phyloP scores from a whole-genome alignment of 257 asterid genomes.

The Jacaranda mimosifolia region DNA sequence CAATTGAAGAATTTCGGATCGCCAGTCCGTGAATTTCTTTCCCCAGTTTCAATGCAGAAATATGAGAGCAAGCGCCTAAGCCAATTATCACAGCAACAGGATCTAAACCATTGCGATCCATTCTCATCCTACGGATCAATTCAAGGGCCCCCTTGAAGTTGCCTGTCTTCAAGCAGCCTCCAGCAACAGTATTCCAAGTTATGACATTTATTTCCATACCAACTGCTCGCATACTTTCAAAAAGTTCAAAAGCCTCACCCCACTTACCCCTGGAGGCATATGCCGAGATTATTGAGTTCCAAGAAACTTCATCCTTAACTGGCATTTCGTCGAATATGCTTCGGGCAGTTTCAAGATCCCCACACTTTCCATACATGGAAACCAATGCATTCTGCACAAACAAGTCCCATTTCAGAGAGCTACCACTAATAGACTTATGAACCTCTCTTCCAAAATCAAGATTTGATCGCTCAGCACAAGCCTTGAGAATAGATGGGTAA shows the following conservation, averaged over 20 bases:
- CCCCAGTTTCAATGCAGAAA: conserved; percentile 60
- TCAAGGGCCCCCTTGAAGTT: conserved; percentile 66
- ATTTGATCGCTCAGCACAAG: conserved; percentile 77
- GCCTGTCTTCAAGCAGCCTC: conserved; percentile 70
- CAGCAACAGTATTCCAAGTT: conserved; percentile 83
- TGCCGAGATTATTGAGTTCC: conserved; percentile 81
- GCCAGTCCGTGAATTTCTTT: conserved; percentile 83
- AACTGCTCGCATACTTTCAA: conserved; percentile 65
- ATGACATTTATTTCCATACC: conserved; percentile 51
- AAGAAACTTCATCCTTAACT: conserved; percentile 75
- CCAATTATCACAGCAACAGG: conserved; percentile 76
- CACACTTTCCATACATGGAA: conserved; percentile 87
- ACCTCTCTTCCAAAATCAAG: conserved; percentile 66
- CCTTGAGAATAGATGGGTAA: conserved; percentile 88
- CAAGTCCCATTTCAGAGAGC: conserved; percentile 54
- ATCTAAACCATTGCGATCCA: conserved; percentile 55
- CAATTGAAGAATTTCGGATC: conserved; percentile 55
- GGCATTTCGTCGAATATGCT: conserved; percentile 66
- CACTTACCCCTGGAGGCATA: conserved; percentile 79
- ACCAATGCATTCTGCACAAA: conserved; percentile 89
- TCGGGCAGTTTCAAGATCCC: conserved; percentile 69
- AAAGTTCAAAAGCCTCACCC: conserved; percentile 73
- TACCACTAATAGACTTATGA: conserved; percentile 60
- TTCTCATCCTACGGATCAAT: conserved; percentile 66
- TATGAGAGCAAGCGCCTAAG: conserved; percentile 81